Percentiles rank a stretch among this genome's conserved stretches.
These are phyloP conservation scores for Venturia pyrina DNA, from an alignment of 2,329 filamentous ascomycete genomes.

Conservation along the genomic window DNA sequence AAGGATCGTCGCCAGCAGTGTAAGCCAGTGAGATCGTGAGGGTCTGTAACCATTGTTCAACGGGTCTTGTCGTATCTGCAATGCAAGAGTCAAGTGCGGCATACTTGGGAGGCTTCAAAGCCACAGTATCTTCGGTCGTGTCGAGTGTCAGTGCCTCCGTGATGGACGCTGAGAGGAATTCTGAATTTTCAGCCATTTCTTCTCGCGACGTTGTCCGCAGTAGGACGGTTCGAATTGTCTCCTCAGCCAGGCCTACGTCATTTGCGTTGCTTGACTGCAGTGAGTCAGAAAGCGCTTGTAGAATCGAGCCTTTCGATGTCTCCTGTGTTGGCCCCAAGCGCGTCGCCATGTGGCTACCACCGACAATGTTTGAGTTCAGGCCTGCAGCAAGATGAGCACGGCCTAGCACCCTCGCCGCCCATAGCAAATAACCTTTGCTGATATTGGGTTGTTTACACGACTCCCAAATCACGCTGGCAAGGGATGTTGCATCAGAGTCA, in stretches of 20 bases:
- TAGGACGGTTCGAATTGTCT: constrained; percentile 19
- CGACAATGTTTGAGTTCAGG: neutral
- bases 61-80: neutral
- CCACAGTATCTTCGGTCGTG: neutral
- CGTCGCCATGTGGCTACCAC: neutral
- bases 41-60: constrained; percentile 46
- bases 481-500: constrained; percentile 52
- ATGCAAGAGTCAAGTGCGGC: neutral
- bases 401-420: constrained; percentile 79
- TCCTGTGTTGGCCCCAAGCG: neutral
- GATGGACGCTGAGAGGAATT: constrained; percentile 20
- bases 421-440: constrained; percentile 63
- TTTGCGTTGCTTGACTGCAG: constrained; percentile 28
- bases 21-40: constrained; percentile 52
- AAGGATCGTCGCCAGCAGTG: constrained; percentile 50
- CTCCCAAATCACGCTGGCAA: constrained; percentile 63
- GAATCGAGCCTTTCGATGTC: constrained; percentile 22
- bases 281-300: constrained; percentile 26
- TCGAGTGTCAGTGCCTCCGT: constrained; percentile 3
- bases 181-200: constrained; percentile 21
- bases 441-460: constrained; percentile 55
- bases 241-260: constrained; percentile 36
- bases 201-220: constrained; percentile 19
- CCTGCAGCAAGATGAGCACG: constrained; percentile 52
- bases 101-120: neutral